Evolutionary conservation across 2,329 filamentous ascomycete species (phyloP).

Genomic region (Drechslera avenae): DNA sequence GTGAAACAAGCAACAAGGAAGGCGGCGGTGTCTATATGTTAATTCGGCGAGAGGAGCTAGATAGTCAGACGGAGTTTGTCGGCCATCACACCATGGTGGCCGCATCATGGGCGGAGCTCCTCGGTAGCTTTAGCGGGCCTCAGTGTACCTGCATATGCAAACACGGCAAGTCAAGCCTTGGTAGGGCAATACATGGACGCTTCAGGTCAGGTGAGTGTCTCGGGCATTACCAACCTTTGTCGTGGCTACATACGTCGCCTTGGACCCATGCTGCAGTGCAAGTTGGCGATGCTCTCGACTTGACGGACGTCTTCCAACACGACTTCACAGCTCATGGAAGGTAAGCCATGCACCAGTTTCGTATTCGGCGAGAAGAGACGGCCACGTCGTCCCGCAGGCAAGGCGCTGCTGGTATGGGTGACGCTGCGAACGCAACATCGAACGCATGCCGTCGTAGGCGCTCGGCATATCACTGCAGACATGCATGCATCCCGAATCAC

Average conservation of each 20-base stretch:
- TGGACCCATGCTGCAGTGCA: no score
- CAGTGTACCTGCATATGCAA: slow-evolving; percentile 20
- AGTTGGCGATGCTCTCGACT: no score
- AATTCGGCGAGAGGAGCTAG: slow-evolving; percentile 10
- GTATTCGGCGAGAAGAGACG: no score
- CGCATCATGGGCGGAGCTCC: slow-evolving; percentile 24
- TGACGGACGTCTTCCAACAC: no score
- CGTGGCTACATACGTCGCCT: no score
- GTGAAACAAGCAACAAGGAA: slow-evolving; percentile 16
- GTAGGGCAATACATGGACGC: not conserved
- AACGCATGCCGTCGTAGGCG: not conserved
- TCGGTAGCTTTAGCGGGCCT: slow-evolving; percentile 18
- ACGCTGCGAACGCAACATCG: not conserved
- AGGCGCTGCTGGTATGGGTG: no score
- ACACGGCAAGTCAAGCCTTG: slow-evolving; percentile 19
- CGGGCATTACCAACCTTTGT: no score
- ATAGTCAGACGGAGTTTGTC: slow-evolving; percentile 12
- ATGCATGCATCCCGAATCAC: no score
- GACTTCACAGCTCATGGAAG: no score
- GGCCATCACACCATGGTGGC: slow-evolving; percentile 42
- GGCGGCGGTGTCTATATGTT: slow-evolving; percentile 7
- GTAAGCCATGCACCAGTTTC: no score
- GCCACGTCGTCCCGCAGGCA: no score
- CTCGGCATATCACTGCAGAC: no score
- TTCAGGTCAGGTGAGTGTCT: not conserved